A percentile compares a stretch with the other conserved stretches of the same genome.
These are phyloP conservation scores for Silene uniflora DNA, from an alignment of 148 eudicot species.

Conservation along the genomic window DNA sequence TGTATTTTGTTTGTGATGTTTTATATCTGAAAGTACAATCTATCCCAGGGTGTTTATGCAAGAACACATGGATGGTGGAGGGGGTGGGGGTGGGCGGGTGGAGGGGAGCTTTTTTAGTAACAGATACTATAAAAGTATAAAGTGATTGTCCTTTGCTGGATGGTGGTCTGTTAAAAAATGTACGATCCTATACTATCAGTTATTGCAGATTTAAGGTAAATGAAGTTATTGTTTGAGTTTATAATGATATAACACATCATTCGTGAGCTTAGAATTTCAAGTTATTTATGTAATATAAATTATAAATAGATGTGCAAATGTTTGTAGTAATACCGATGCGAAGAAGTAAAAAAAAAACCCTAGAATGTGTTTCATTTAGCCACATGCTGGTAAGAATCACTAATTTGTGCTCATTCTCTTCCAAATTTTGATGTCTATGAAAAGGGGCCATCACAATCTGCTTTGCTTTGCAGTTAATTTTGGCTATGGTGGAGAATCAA, in stretches of 20 bases:
- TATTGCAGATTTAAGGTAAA: neutral
- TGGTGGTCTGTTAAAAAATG: neutral
- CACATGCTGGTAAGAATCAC: neutral
- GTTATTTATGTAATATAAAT: no score
- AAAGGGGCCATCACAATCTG: slow-evolving; percentile 6
- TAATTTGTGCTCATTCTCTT: neutral
- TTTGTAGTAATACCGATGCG: neutral
- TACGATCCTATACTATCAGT: neutral
- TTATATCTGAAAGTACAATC: neutral
- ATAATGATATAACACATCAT: neutral
- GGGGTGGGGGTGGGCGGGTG: no score
- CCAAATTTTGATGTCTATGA: neutral
- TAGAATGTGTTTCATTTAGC: neutral
- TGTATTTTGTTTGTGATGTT: neutral
- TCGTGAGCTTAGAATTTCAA: neutral
- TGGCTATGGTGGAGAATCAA: slow-evolving; percentile 24
- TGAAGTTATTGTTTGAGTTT: neutral
- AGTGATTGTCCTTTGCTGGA: neutral
- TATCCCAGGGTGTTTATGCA: neutral
- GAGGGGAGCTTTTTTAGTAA: no score
- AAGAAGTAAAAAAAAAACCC: neutral
- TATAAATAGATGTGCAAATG: neutral
- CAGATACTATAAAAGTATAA: neutral
- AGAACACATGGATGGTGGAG: neutral
- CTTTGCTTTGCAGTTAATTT: slow-evolving; percentile 26